Evolutionary conservation across 2,329 filamentous ascomycete genomes (phyloP), one percentile per base, ranked within the genome.

Genomic region (Neurospora sp.): DNA sequence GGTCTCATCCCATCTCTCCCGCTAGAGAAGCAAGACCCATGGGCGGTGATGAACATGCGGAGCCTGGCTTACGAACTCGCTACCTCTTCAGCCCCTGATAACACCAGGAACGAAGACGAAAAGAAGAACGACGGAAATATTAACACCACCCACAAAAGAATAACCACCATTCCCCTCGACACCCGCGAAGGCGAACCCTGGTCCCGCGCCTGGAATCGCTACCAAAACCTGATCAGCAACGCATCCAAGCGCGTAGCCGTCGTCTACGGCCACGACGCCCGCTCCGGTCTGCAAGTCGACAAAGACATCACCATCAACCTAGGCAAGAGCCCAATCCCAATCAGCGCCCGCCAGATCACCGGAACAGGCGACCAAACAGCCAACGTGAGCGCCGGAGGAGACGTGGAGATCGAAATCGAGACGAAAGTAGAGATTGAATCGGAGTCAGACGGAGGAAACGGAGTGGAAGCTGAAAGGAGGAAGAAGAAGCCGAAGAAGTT

Each of bases 1-100:
- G 96, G 96, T 0, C 84, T 98, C 2, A 89, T 96, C 0, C 92
- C 95, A 0, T 91, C 89, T 5, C 81, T 97, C 0, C 79, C 86
- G 0, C 83, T 97, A 15, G 83, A 89, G 66, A 82, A 86, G 68
- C 95, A 90, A 74, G 85, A 97, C 78, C 91, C 93, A 0, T 89
- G 88, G 79, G 89, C 91, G 68, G 91, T 92, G 52, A 97, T 97
- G 93, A 96, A 93, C 77, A 96, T 99, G 92, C 89, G 93, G 70
- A 92, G 89, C 6, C 86, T 97, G 69, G 84, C 91, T 74, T 84
- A 83, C 73, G 81, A 89, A 19, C 28, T 17, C 23, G 17, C 52
- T 81, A 84, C 11, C 89, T 87, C 11, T 85, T 88, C 71, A 80
- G 87, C 12, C 89, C 75, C 33, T 36, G 68, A 80, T 41, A 72